Conservation (phyloP, 2,329 filamentous ascomycete genomes). For the Cladophialophora exuberans region DNA sequence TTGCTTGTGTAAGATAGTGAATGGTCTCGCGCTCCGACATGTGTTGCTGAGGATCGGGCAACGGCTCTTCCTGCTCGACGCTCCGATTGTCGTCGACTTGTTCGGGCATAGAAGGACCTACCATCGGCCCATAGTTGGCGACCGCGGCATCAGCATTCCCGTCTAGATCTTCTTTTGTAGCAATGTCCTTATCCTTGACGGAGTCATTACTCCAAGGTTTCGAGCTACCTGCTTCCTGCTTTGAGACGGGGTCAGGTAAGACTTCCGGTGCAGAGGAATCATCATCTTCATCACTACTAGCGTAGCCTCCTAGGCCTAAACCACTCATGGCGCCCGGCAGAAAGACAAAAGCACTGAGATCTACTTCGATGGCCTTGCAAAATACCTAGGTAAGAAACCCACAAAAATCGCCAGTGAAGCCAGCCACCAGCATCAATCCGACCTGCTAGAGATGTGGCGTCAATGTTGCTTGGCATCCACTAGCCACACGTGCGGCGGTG, state of each 20-base stretch:
- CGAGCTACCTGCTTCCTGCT: not conserved
- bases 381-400: no score
- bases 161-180: no score
- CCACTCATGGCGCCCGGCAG: constrained; percentile 32
- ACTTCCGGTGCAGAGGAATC: constrained; percentile 27
- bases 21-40: constrained; percentile 45
- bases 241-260: not conserved
- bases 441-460: not conserved
- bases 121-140: constrained; percentile 18
- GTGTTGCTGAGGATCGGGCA: constrained; percentile 8
- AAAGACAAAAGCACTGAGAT: not conserved
- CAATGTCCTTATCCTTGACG: no score
- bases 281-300: constrained; percentile 52
- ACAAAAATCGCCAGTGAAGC: no score
- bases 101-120: constrained; percentile 29
- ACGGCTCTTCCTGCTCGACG: constrained; percentile 14
- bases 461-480: not conserved
- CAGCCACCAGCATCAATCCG: no score
- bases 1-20: constrained; percentile 60
- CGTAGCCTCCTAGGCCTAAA: constrained; percentile 44
- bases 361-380: not conserved
- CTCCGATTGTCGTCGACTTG: constrained; percentile 7
- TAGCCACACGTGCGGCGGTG: constrained; percentile 9
- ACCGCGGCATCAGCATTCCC: not conserved
- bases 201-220: not conserved